A percentile compares a stretch with the other conserved stretches of the same genome.
phyloP scores from a whole-genome alignment of 2,329 filamentous ascomycete genomes.

The Fusarium dlaminii region DNA sequence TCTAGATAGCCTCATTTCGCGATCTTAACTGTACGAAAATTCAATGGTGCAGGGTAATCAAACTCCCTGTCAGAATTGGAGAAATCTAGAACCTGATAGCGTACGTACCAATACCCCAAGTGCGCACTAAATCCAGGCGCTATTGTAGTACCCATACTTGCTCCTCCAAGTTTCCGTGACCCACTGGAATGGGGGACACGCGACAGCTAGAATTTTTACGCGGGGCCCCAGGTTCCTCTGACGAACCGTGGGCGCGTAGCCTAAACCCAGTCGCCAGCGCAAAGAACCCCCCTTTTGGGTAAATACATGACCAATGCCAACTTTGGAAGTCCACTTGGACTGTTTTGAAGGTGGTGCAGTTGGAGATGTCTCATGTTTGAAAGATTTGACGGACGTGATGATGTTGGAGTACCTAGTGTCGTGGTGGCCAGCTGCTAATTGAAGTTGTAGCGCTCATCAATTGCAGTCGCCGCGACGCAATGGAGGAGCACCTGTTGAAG shows the following conservation, averaged over 20 bases:
- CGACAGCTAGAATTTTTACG: conserved; percentile 16
- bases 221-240: conserved; percentile 21
- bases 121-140: accelerated
- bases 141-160: background rate
- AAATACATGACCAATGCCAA: conserved; percentile 9
- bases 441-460: background rate
- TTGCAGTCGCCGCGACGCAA: too few relatives aligned
- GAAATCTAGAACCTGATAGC: background rate
- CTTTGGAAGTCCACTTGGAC: conserved; percentile 1
- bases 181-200: conserved; percentile 17
- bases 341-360: background rate
- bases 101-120: background rate
- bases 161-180: conserved; percentile 1
- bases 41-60: background rate
- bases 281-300: conserved; percentile 5
- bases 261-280: background rate
- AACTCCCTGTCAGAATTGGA: background rate
- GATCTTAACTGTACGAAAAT: background rate
- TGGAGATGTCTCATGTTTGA: conserved; percentile 3
- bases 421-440: background rate
- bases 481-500: accelerated
- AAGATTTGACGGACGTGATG: background rate
- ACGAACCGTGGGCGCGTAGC: background rate
- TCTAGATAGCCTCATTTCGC: background rate
- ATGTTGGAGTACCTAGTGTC: background rate